Base-by-base conservation (phyloP, 179 eudicot species). In the Spergularia azorica region DNA sequence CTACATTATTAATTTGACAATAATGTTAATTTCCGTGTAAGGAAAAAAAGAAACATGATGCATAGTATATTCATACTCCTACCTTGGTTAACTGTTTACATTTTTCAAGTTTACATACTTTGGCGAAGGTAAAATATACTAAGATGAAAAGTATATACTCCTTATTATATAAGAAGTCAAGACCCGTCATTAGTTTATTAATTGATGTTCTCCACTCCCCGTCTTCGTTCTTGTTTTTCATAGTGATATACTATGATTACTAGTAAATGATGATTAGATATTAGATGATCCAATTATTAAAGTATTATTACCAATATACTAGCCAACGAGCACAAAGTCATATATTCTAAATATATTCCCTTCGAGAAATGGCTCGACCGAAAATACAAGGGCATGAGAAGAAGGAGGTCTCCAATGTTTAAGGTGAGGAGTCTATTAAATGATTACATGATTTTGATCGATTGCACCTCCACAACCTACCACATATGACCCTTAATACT, bases 401-500 rank as follows among this genome's bases (percentile, higher is more conserved):
- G 15, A 39, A 32, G 26, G 3, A 16, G 13, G 48, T 21, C 21
- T 62, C 74, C 51, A 20, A 55, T n/a, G 62, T 73, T 48, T 52
- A 73, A 79, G 82, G 82, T 74, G 54, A 58, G 67, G 20, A 72
- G 61, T n/a, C 54, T 17, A 17, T 21, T 26, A 17, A 3, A 15
- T 65, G 60, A 43, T 48, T 51, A 36, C 5, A 5, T 60, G 20
- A 65, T 26, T 63, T 51, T 62, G 62, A 67, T 79, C 73, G 82
- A 79, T 79, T 67, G 57, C 59, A 58, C 55, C 77, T 74, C 73
- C 74, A 74, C 78, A 67, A 79, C 82, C 71, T 67, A 79, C 78
- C 77, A 18, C 46, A 73, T 38, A 43, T 63, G 9, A 39, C 14
- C 18, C 0, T 70, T 17, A 20, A 70, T 60, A 70, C 54, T 51